These are phyloP conservation scores for Didymella pomorum DNA, from an alignment of 2,329 filamentous ascomycete species.

Conservation along the genomic window DNA sequence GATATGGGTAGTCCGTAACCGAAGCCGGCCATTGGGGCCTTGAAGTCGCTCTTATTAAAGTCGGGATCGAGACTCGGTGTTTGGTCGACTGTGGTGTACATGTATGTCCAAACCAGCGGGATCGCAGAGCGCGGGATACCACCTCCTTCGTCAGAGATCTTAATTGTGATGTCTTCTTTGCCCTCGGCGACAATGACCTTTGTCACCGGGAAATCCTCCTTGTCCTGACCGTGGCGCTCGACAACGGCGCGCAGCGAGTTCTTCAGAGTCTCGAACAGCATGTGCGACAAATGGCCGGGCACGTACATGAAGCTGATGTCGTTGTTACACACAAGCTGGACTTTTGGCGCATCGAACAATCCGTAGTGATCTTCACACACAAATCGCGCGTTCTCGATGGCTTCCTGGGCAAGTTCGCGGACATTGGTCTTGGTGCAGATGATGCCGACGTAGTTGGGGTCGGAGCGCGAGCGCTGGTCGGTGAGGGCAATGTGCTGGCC, in stretches of 20 bases:
- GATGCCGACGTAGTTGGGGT: slow-evolving; percentile 95
- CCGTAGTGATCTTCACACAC: slow-evolving; percentile 99
- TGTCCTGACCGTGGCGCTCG: slow-evolving; percentile 92
- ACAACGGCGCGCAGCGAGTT: slow-evolving; percentile 97
- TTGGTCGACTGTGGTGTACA: slow-evolving; percentile 98
- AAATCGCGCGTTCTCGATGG: slow-evolving; percentile 98
- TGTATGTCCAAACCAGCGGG: slow-evolving; percentile 99
- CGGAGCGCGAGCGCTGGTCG: slow-evolving; percentile 86
- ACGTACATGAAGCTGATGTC: slow-evolving; percentile 99
- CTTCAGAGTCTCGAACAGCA: slow-evolving; percentile 99
- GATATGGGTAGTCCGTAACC: slow-evolving; percentile 98
- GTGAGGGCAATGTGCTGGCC: slow-evolving; percentile 97
- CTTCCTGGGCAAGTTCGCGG: slow-evolving; percentile 90
- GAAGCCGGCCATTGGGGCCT: slow-evolving; percentile 98
- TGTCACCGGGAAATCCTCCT: slow-evolving; percentile 93
- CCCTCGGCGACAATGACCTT: slow-evolving; percentile 98
- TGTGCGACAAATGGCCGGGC: slow-evolving; percentile 96
- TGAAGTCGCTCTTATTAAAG: slow-evolving; percentile 99
- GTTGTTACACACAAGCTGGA: slow-evolving; percentile 94
- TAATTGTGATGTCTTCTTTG: slow-evolving; percentile 98
- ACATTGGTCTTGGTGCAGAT: slow-evolving; percentile 99
- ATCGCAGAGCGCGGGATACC: slow-evolving; percentile 93
- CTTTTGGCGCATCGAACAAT: slow-evolving; percentile 93
- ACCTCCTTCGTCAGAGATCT: slow-evolving; percentile 95
- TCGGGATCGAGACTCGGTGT: slow-evolving; percentile 95